phyloP scores from a whole-genome alignment of 1,284 basidiomycete genomes.

The Thecaphora thlaspeos region DNA sequence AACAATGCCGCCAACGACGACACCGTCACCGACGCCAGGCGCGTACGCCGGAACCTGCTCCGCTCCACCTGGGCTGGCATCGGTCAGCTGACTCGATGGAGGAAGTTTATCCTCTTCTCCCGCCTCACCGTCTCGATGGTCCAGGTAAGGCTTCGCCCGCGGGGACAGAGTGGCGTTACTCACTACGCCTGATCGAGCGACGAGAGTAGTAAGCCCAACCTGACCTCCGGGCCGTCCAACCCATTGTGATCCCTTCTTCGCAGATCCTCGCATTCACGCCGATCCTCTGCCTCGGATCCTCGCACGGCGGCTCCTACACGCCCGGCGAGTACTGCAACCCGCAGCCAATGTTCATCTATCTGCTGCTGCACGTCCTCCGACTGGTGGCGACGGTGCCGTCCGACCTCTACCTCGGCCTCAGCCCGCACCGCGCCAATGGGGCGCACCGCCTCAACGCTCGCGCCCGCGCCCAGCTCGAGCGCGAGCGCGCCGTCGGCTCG shows the following conservation, averaged over 20 bases:
- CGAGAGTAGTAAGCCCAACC: too few species aligned
- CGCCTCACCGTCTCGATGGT: constrained; percentile 19
- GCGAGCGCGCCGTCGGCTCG: constrained; percentile 30
- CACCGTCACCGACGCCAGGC: constrained; percentile 29
- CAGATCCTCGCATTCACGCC: constrained; percentile 21
- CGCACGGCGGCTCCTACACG: constrained; percentile 12
- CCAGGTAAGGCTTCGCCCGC: too few species aligned
- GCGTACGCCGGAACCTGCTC: constrained; percentile 31
- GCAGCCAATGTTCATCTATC: constrained; percentile 42
- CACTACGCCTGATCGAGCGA: too few species aligned
- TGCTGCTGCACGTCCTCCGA: constrained; percentile 38
- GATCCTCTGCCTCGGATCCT: constrained; percentile 16
- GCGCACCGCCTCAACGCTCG: constrained; percentile 27
- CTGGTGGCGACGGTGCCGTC: constrained; percentile 32
- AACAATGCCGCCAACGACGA: not conserved
- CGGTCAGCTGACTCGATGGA: constrained; percentile 20
- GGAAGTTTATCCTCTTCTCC: constrained; percentile 24
- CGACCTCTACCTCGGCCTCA: constrained; percentile 45
- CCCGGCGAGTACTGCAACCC: constrained; percentile 27
- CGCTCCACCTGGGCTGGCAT: constrained; percentile 21
- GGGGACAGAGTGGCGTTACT: too few species aligned
- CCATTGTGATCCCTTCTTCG: too few species aligned
- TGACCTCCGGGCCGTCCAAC: too few species aligned
- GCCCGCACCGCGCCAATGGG: constrained; percentile 37
- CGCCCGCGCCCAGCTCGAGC: constrained; percentile 32